A percentile compares a stretch with the other conserved stretches of the same genome.
These are phyloP conservation scores for Rasamsonia emersonii DNA, from an alignment of 2,329 filamentous ascomycete genomes.

Conservation along the genomic window DNA sequence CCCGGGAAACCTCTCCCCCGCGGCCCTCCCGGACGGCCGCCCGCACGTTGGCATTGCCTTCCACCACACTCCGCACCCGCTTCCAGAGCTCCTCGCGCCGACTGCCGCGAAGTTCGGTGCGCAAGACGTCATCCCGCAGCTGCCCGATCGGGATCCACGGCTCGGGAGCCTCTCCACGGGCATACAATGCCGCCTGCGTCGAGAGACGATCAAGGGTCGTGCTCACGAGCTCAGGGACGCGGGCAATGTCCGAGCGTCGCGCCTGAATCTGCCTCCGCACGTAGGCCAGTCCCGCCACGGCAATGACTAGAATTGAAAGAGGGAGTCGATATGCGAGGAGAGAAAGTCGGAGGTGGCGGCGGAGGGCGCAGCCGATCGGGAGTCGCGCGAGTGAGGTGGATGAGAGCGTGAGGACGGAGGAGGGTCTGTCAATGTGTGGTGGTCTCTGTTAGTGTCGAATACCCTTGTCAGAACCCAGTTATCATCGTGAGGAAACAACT, in stretches of 20 bases:
- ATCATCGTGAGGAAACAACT: constrained; percentile 14
- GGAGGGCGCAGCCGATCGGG: constrained; percentile 57
- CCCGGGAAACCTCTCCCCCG: constrained; percentile 49
- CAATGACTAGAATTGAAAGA: constrained; percentile 38
- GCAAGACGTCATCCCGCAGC: constrained; percentile 80
- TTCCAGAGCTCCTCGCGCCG: constrained; percentile 78
- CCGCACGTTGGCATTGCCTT: constrained; percentile 87
- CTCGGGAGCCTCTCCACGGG: constrained; percentile 57
- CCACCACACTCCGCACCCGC: constrained; percentile 73
- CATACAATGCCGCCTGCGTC: constrained; percentile 73
- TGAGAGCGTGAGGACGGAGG: constrained; percentile 59
- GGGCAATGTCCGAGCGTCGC: constrained; percentile 56
- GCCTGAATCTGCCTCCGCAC: constrained; percentile 55
- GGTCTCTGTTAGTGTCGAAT: constrained; percentile 72
- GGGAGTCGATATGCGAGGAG: constrained; percentile 43
- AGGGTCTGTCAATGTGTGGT: constrained; percentile 64
- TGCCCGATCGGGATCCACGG: constrained; percentile 81
- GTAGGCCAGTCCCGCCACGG: constrained; percentile 50
- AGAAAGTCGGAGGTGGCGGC: constrained; percentile 39
- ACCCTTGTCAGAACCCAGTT: constrained; percentile 43
- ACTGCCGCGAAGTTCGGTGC: constrained; percentile 66
- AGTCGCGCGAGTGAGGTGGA: constrained; percentile 86
- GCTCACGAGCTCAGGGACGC: constrained; percentile 74
- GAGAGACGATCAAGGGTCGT: constrained; percentile 77
- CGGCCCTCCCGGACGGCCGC: constrained; percentile 59